A percentile compares a stretch with the other conserved stretches of the same genome.
Conservation (phyloP, 176 grass and related monocot species). For the Rhynchospora pubera region DNA sequence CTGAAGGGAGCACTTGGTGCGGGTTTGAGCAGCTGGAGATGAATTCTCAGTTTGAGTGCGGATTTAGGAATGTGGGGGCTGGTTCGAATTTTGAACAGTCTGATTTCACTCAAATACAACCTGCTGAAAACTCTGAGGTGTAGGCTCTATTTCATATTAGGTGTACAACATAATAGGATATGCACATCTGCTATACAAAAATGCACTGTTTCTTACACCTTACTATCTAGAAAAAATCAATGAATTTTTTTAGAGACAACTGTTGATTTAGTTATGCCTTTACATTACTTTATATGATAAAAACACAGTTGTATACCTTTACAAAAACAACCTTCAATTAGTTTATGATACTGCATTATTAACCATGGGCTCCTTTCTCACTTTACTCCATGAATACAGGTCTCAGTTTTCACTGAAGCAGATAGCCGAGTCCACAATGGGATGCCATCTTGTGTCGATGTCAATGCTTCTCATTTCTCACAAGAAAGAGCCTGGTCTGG, state of each 20-base stretch:
- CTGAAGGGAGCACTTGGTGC: slow-evolving; percentile 22
- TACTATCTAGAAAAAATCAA: not conserved
- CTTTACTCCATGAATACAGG: slow-evolving; percentile 1
- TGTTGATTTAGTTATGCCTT: not conserved
- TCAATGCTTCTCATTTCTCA: slow-evolving; percentile 11
- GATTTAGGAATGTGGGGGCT: not conserved
- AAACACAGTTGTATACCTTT: not conserved
- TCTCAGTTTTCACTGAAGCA: not conserved
- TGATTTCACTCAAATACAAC: slow-evolving; percentile 29
- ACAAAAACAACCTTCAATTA: not conserved
- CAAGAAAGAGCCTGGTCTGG: not conserved
- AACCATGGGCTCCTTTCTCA: not conserved
- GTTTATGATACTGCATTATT: not conserved
- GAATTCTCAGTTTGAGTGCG: slow-evolving; percentile 26
- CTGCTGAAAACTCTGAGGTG: slow-evolving; percentile 23
- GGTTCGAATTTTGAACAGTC: slow-evolving; percentile 36
- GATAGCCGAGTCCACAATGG: slow-evolving; percentile 12
- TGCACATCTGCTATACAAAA: not conserved
- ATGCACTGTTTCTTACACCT: not conserved
- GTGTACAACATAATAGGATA: not conserved
- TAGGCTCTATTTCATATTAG: not conserved
- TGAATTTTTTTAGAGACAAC: not conserved
- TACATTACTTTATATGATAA: not conserved
- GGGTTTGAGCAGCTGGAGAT: not conserved
- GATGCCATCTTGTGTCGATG: not conserved